Base-by-base conservation (phyloP, 2,329 filamentous ascomycete genomes). In the Fusarium sp. region DNA sequence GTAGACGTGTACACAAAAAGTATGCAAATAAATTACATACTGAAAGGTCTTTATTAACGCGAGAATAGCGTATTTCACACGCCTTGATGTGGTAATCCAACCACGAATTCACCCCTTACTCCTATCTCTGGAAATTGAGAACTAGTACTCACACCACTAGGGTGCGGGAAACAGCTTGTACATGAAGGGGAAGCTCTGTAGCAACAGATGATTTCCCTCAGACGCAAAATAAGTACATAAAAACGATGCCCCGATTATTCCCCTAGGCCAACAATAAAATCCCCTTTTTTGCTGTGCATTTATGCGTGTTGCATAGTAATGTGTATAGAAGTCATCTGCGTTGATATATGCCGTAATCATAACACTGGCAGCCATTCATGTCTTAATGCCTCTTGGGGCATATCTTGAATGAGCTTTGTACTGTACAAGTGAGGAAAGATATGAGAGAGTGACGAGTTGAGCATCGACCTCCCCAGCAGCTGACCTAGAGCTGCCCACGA, bases 21-120 rank as follows among this genome's bases (percentile, higher is more conserved):
- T 68, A 74, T 75, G 73, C 64, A 63, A 61, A 55, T 39, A 42
- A 25, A 46, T 31, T 38, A 63, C 73, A 77, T 75, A 67, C 73
- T 58, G 41, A 62, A 57, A 52, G 54, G 61, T 72, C 45, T 66
- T 73, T 77, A 74, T 61, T 67, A 76, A 68, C 64, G 65, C 56
- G 59, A 51, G 39, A 62, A 57, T 61, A 65, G 62, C 44, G 48
- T 51, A 62, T 58, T 41, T 63, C 51, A 49, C 62, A 31, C 45
- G 49, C 58, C 45, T 52, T 42, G 25, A 19, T 10, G 57, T 38
- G 65, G 58, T 63, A 37, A 48, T 51, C 51, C 38, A 58, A 48
- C 51, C 51, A 45, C 51, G 10, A 60, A 49, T 33, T 46, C 33
- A 21, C 54, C 66, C 44, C 51, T 45, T 58, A 35, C 42, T 48